phyloP scores from a whole-genome alignment of 2,329 filamentous ascomycete species.

The Botryotinia convoluta region DNA sequence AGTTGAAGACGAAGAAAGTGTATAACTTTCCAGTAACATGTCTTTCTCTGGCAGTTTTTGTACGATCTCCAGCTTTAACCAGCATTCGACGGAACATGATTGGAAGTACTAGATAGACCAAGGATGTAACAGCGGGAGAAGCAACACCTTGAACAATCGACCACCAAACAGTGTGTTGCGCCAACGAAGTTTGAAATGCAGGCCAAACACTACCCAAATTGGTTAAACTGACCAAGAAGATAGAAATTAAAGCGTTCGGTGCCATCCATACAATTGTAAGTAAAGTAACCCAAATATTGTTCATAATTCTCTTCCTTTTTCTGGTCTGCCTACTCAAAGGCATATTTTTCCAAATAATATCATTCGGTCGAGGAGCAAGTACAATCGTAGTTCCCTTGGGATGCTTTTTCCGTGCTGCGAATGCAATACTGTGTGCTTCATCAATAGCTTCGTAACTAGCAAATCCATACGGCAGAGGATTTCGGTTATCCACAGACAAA shows the following conservation, averaged over 20 bases:
- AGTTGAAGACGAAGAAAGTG: constrained; percentile 97
- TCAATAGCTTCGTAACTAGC: constrained; percentile 87
- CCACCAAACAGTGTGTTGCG: constrained; percentile 66
- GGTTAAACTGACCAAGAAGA: constrained; percentile 83
- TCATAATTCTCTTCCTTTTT: constrained; percentile 70
- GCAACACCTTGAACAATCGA: constrained; percentile 87
- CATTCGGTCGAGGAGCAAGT: constrained; percentile 81
- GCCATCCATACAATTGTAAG: constrained; percentile 84
- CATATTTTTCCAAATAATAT: constrained; percentile 96
- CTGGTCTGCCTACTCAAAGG: constrained; percentile 66
- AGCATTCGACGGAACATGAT: constrained; percentile 88
- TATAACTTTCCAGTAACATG: constrained; percentile 91
- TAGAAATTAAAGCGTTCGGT: constrained; percentile 90
- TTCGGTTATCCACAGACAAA: constrained; percentile 77
- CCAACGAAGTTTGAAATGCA: constrained; percentile 65
- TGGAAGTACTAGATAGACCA: constrained; percentile 83
- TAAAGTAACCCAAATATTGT: constrained; percentile 78
- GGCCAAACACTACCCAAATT: constrained; percentile 81
- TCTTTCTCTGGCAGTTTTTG: constrained; percentile 86
- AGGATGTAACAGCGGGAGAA: constrained; percentile 81
- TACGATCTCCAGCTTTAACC: constrained; percentile 79
- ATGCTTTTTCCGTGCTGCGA: constrained; percentile 74
- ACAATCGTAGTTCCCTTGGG: constrained; percentile 73
- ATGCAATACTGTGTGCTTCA: constrained; percentile 86
- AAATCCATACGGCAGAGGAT: constrained; percentile 89